Conservation (phyloP, 805 yeast species). For the Wickerhamomyces chambardii region DNA sequence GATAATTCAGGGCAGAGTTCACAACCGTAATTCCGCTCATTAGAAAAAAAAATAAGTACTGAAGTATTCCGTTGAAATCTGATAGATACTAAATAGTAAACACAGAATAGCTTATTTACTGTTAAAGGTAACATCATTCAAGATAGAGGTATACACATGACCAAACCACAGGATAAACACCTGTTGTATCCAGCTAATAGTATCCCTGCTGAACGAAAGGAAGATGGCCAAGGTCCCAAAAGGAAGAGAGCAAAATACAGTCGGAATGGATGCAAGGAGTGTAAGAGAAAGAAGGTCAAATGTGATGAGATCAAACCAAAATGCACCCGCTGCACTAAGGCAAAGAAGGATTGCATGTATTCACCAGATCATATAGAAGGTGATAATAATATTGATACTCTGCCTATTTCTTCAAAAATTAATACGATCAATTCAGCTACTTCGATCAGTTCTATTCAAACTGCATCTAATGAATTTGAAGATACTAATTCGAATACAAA, state of each 20-base stretch:
- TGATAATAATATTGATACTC: conserved; percentile 2
- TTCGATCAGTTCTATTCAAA: too few relatives aligned
- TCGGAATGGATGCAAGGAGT: conserved; percentile 30
- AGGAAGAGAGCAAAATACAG: conserved; percentile 13
- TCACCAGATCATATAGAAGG: too few relatives aligned
- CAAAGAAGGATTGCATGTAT: conserved; percentile 20
- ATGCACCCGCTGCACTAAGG: conserved; percentile 27
- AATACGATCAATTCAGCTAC: background rate
- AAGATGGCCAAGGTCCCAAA: background rate
- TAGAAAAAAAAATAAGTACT: too few relatives aligned
- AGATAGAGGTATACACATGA: too few relatives aligned
- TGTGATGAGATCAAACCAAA: conserved; percentile 27
- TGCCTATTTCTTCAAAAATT: conserved; percentile 7
- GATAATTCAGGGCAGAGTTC: too few relatives aligned
- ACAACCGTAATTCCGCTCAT: too few relatives aligned
- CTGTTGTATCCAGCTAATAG: background rate
- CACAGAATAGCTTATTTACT: too few relatives aligned
- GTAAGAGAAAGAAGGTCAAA: conserved; percentile 33
- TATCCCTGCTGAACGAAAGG: background rate
- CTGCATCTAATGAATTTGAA: too few relatives aligned
- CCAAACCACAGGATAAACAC: background rate
- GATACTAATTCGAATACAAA: too few relatives aligned
- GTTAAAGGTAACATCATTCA: too few relatives aligned
- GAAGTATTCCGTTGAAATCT: too few relatives aligned
- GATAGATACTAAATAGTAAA: too few relatives aligned